A percentile compares a stretch with the other conserved stretches of the same genome.
Evolutionary conservation across 1,139 yeast genomes (phyloP).

Genomic region (Pichia sp.): DNA sequence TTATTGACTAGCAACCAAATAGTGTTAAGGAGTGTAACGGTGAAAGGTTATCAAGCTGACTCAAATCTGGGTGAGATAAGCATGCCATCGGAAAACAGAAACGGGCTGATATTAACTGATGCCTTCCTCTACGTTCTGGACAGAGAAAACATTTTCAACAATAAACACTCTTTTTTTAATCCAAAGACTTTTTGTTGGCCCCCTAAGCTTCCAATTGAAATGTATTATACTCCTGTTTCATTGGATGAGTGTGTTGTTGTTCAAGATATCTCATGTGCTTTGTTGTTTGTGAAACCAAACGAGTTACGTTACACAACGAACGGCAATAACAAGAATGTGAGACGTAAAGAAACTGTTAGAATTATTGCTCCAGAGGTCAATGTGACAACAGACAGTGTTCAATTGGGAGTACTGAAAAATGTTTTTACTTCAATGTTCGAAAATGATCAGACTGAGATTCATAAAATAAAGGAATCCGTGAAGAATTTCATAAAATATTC

Average conservation of each 20-base stretch:
- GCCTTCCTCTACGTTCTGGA: constrained; percentile 69
- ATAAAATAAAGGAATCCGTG: constrained; percentile 54
- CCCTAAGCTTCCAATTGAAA: constrained; percentile 77
- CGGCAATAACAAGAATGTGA: constrained; percentile 13
- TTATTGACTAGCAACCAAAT: constrained; percentile 68
- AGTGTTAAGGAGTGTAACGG: constrained; percentile 59
- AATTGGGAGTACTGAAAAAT: constrained; percentile 62
- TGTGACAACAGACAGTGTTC: constrained; percentile 65
- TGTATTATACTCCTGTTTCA: constrained; percentile 64
- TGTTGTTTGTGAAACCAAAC: constrained; percentile 65
- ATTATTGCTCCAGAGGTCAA: constrained; percentile 62
- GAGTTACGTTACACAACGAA: constrained; percentile 42
- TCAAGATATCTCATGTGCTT: constrained; percentile 57
- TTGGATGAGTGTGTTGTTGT: constrained; percentile 54
- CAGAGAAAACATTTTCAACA: constrained; percentile 41
- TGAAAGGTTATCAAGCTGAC: constrained; percentile 25
- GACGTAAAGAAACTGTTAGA: constrained; percentile 22
- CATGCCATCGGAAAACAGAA: constrained; percentile 62
- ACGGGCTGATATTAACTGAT: constrained; percentile 62
- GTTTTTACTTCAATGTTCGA: constrained; percentile 61
- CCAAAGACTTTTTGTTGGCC: constrained; percentile 53
- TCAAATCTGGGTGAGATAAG: constrained; percentile 45
- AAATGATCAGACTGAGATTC: constrained; percentile 49
- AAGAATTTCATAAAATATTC: constrained; percentile 67
- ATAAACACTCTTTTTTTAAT: constrained; percentile 40